A percentile compares a stretch with the other conserved stretches of the same genome.
phyloP scores from a whole-genome alignment of 257 asterid species.

The Henckelia pumila region DNA sequence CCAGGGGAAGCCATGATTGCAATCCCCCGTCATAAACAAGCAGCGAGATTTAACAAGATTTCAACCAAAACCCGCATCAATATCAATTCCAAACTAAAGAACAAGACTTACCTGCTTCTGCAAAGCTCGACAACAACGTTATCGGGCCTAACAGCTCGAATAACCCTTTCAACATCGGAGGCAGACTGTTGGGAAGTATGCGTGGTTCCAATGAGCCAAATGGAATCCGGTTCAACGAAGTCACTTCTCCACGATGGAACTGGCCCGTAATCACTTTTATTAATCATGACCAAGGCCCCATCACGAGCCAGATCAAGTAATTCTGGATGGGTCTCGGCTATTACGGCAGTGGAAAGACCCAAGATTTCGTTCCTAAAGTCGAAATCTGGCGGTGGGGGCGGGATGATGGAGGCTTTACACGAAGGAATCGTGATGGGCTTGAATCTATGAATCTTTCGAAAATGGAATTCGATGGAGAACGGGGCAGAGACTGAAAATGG shows the following conservation, averaged over 20 bases:
- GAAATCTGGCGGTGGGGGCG: constrained; percentile 76
- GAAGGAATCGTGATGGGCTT: not conserved
- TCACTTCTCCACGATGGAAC: constrained; percentile 81
- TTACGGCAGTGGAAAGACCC: constrained; percentile 41
- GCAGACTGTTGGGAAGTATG: constrained; percentile 67
- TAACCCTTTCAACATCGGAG: constrained; percentile 65
- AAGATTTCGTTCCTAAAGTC: constrained; percentile 58
- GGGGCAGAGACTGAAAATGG: constrained; percentile 30
- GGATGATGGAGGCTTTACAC: constrained; percentile 38
- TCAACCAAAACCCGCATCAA: not conserved
- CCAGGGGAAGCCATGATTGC: too few species aligned
- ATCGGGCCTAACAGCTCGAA: constrained; percentile 63
- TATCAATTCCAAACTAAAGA: not conserved
- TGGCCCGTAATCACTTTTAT: constrained; percentile 65
- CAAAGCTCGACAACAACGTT: constrained; percentile 94
- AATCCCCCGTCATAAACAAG: not conserved
- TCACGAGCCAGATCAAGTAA: constrained; percentile 66
- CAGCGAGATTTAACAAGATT: constrained; percentile 2
- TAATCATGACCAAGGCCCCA: constrained; percentile 63
- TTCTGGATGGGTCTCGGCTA: constrained; percentile 61
- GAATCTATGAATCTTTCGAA: constrained; percentile 10
- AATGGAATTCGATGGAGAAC: constrained; percentile 11
- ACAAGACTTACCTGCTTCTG: constrained; percentile 77
- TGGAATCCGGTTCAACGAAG: constrained; percentile 80
- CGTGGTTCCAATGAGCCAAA: constrained; percentile 76